Conservation (phyloP, 306 rosid species). For the Medicago lupulina region DNA sequence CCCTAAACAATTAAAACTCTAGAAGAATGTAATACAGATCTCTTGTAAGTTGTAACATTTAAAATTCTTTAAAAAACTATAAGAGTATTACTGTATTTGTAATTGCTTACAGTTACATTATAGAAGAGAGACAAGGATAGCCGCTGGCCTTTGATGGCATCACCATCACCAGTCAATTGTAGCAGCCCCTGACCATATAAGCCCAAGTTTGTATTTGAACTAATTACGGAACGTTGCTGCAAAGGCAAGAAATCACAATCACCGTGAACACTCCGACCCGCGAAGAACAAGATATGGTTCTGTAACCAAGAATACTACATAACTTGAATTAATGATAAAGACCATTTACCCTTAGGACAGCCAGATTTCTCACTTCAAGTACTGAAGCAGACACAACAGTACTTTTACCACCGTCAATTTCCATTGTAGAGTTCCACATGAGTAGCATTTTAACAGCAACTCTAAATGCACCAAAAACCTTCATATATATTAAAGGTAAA, state of each 20-base stretch:
- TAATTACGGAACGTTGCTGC: conserved; percentile 89
- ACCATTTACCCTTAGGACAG: conserved; percentile 81
- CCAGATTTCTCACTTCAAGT: conserved; percentile 95
- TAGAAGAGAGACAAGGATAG: conserved; percentile 98
- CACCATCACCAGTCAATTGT: conserved; percentile 88
- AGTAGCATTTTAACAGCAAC: conserved; percentile 94
- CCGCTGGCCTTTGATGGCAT: conserved; percentile 90
- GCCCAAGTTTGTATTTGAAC: conserved; percentile 89
- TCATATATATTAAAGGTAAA: conserved; percentile 46
- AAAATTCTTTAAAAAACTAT: conserved; percentile 17
- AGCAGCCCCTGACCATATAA: conserved; percentile 96
- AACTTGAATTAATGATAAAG: conserved; percentile 43
- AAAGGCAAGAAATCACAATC: conserved; percentile 46
- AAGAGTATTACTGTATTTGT: conserved; percentile 9
- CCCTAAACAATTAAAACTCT: conserved; percentile 21
- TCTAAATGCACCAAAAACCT: conserved; percentile 99
- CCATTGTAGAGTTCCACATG: conserved; percentile 90
- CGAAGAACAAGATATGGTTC: conserved; percentile 37
- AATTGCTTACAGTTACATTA: conserved; percentile 89
- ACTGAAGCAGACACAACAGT: conserved; percentile 83
- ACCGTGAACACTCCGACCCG: conserved; percentile 41
- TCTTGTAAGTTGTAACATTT: conserved; percentile 30
- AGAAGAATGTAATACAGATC: neutral
- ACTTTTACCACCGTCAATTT: conserved; percentile 86
- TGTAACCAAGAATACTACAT: conserved; percentile 28